Conservation (phyloP, 352 stramenopile genomes). For the Phytophthora brassicae region DNA sequence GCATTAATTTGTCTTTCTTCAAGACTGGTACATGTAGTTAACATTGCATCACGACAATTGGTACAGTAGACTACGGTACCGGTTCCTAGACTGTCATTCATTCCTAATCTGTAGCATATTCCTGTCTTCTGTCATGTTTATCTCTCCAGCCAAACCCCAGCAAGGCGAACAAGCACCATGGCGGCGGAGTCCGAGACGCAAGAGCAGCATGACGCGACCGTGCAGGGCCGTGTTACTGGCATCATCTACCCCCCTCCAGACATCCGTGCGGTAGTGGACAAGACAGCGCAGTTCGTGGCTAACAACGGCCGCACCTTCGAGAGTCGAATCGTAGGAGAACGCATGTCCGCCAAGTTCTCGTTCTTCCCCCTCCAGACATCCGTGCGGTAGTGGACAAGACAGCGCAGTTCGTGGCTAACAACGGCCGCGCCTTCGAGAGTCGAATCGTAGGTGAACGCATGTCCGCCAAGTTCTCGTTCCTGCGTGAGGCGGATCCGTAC, state of each 20-base stretch:
- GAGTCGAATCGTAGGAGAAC: conserved; percentile 95
- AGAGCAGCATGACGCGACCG: conserved; percentile 34
- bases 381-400: conserved; percentile 98
- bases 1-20: too few relatives aligned
- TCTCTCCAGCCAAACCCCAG: background rate
- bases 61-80: too few relatives aligned
- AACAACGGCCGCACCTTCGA: conserved; percentile 98
- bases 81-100: too few relatives aligned
- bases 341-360: conserved; percentile 96
- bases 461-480: conserved; percentile 97
- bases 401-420: conserved; percentile 97
- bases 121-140: background rate
- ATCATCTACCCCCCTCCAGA: conserved; percentile 98
- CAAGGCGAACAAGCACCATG: conserved; percentile 12
- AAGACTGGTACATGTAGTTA: too few relatives aligned
- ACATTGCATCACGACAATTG: too few relatives aligned
- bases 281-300: conserved; percentile 98
- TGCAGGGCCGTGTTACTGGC: conserved; percentile 83
- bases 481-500: conserved; percentile 94
- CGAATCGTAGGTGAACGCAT: conserved; percentile 96
- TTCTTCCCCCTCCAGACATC: conserved; percentile 99
- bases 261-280: conserved; percentile 97
- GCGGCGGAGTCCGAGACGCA: conserved; percentile 17
- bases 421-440: conserved; percentile 97
- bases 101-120: background rate